Evolutionary conservation across 805 yeast species (phyloP).

Genomic region (Kodamaea sagamina): DNA sequence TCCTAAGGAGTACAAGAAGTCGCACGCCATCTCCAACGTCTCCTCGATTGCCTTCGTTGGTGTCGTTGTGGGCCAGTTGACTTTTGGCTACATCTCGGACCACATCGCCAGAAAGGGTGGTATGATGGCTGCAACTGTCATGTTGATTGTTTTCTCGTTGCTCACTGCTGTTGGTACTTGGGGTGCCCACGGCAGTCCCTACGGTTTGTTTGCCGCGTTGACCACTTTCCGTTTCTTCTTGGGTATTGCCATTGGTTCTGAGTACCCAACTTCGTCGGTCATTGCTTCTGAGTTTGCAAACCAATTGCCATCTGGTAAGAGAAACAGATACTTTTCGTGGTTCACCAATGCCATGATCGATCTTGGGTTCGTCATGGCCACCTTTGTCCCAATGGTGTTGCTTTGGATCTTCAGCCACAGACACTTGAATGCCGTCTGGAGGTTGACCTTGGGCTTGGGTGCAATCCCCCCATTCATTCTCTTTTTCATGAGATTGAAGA

Average conservation of each 20-base stretch:
- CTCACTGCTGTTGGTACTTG: slow-evolving; percentile 65
- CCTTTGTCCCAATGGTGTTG: slow-evolving; percentile 84
- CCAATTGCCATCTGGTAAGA: slow-evolving; percentile 71
- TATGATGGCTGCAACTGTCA: slow-evolving; percentile 74
- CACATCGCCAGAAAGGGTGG: slow-evolving; percentile 77
- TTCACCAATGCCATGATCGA: slow-evolving; percentile 90
- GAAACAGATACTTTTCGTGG: slow-evolving; percentile 88
- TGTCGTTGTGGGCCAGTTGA: slow-evolving; percentile 81
- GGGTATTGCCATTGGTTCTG: slow-evolving; percentile 93
- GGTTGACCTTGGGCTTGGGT: slow-evolving; percentile 86
- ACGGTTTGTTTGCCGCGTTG: slow-evolving; percentile 80
- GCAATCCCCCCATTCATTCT: slow-evolving; percentile 82
- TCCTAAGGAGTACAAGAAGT: slow-evolving; percentile 58
- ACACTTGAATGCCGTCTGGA: slow-evolving; percentile 84
- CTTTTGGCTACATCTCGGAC: slow-evolving; percentile 82
- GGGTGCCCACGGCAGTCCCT: slow-evolving; percentile 71
- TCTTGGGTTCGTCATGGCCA: slow-evolving; percentile 75
- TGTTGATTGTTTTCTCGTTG: slow-evolving; percentile 76
- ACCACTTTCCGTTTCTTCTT: slow-evolving; percentile 84
- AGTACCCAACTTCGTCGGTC: slow-evolving; percentile 90
- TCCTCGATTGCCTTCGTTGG: slow-evolving; percentile 91
- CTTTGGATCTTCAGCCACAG: slow-evolving; percentile 76
- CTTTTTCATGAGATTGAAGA: slow-evolving; percentile 74
- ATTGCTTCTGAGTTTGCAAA: slow-evolving; percentile 92
- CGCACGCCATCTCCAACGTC: slow-evolving; percentile 75